phyloP scores from a whole-genome alignment of 192 early-diverging fungal species.

The Coemansia sp. region DNA sequence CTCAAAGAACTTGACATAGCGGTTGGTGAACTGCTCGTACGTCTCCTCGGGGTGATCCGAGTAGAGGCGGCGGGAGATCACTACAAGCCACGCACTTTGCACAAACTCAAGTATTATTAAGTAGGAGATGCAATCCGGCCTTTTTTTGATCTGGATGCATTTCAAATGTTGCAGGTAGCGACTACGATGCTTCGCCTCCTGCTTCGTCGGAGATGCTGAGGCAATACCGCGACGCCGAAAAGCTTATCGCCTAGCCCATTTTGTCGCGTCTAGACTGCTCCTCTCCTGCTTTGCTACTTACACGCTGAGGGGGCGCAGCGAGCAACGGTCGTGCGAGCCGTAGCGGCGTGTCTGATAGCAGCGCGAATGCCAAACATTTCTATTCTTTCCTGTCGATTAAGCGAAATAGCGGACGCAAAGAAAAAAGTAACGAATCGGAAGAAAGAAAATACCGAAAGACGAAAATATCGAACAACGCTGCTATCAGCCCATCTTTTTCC shows the following conservation, averaged over 20 bases:
- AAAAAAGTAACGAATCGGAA: conserved; percentile 15
- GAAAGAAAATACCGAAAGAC: conserved; percentile 1
- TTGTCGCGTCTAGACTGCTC: neutral
- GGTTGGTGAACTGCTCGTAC: conserved; percentile 78
- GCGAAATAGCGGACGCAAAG: neutral
- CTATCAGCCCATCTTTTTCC: neutral
- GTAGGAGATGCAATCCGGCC: neutral
- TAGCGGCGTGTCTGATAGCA: conserved; percentile 41
- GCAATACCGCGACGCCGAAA: neutral
- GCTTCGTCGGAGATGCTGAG: neutral
- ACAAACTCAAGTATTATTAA: neutral
- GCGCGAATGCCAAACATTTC: conserved; percentile 56
- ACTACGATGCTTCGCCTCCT: neutral
- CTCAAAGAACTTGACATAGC: conserved; percentile 83
- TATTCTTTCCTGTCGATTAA: neutral
- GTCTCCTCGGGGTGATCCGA: conserved; percentile 74
- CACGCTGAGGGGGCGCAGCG: conserved; percentile 25
- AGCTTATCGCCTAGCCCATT: neutral
- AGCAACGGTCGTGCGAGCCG: conserved; percentile 23
- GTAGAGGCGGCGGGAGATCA: conserved; percentile 63
- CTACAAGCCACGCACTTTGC: too few species aligned
- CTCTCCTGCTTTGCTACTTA: conserved; percentile 27
- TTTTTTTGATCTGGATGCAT: neutral
- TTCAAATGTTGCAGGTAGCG: neutral
- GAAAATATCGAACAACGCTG: neutral